phyloP scores from a whole-genome alignment of 345 rosid species.

The Aegle marmelos region DNA sequence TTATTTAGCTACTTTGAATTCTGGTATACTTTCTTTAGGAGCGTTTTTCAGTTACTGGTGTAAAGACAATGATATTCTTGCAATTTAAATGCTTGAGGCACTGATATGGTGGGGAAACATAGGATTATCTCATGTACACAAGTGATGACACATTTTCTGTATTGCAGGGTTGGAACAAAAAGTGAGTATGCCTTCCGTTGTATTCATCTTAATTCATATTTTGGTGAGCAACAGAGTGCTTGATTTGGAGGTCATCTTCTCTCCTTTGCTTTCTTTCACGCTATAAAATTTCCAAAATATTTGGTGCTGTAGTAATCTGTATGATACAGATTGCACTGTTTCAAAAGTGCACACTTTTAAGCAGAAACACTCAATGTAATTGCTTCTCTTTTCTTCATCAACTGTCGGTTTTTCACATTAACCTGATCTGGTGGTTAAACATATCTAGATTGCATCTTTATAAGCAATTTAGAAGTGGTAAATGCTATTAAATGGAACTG shows the following conservation, averaged over 20 bases:
- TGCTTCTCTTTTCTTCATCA: not conserved
- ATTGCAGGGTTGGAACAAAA: constrained; percentile 98
- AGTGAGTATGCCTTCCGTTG: constrained; percentile 54
- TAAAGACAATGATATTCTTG: not conserved
- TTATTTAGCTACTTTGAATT: not conserved
- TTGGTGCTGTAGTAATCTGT: not conserved
- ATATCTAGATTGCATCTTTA: not conserved
- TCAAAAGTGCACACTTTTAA: not conserved
- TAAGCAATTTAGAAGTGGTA: not conserved
- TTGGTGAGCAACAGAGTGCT: constrained; percentile 11
- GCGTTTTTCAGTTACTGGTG: not conserved
- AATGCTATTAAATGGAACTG: not conserved
- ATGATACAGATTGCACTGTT: constrained; percentile 4
- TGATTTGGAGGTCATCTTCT: constrained; percentile 6
- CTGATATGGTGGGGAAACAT: not conserved
- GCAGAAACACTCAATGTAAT: not conserved
- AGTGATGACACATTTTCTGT: constrained; percentile 29
- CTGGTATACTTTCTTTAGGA: not conserved
- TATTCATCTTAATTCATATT: not conserved
- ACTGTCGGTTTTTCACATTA: not conserved
- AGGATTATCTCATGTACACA: constrained; percentile 10
- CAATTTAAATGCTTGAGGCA: constrained; percentile 11
- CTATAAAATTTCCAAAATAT: not conserved
- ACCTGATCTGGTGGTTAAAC: not conserved
- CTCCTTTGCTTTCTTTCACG: not conserved